Percentiles rank a stretch among this genome's conserved stretches.
Conservation (phyloP, 129 eudicot species). For the Flaveria ramosissima region DNA sequence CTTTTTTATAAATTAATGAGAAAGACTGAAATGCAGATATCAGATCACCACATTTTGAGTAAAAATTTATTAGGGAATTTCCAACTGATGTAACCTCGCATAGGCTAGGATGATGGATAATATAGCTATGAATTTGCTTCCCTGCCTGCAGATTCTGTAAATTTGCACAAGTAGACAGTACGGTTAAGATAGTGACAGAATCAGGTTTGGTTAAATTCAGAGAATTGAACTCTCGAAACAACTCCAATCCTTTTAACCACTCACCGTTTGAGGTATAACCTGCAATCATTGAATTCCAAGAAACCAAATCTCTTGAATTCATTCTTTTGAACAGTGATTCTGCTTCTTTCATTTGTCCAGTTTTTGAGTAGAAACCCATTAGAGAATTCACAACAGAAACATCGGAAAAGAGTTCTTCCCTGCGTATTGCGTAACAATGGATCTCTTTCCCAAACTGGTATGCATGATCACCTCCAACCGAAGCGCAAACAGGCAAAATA, state of each 20-base stretch:
- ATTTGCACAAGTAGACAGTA: constrained; percentile 66
- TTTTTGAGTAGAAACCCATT: constrained; percentile 67
- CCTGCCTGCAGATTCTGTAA: constrained; percentile 48
- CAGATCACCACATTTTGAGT: constrained; percentile 60
- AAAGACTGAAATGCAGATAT: constrained; percentile 54
- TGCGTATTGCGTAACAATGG: constrained; percentile 55
- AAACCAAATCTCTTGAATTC: constrained; percentile 64
- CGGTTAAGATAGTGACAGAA: constrained; percentile 59
- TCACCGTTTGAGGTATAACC: constrained; percentile 67
- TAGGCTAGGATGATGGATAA: constrained; percentile 44
- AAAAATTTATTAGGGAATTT: constrained; percentile 68
- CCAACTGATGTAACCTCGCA: constrained; percentile 51
- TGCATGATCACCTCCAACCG: constrained; percentile 35
- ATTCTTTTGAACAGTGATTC: constrained; percentile 54
- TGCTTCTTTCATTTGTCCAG: constrained; percentile 46
- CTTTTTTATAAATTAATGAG: constrained; percentile 44
- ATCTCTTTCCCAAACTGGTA: constrained; percentile 56
- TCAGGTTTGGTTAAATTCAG: constrained; percentile 44
- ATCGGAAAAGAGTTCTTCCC: constrained; percentile 49
- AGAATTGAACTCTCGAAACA: constrained; percentile 45
- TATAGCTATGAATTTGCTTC: constrained; percentile 78
- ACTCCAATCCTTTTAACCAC: constrained; percentile 54
- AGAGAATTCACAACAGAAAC: constrained; percentile 66
- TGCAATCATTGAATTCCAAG: constrained; percentile 82
- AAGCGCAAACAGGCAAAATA: constrained; percentile 62